Percentiles rank a stretch among this genome's conserved stretches.
These are phyloP conservation scores for Mycena vulgaris DNA, from an alignment of 768 basidiomycete species.

Conservation along the genomic window DNA sequence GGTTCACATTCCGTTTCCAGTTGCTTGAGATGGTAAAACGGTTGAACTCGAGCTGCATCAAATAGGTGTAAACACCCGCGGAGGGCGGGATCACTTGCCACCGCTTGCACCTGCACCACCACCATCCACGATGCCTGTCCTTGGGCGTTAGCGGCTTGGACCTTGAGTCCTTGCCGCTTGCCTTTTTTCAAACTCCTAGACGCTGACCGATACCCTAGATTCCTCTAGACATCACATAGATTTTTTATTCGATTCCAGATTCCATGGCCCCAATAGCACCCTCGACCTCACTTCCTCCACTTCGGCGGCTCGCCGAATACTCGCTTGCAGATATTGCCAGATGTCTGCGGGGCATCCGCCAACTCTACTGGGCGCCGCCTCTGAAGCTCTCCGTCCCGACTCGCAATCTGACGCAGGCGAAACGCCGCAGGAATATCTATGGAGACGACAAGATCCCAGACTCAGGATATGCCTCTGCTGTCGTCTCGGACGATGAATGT, in stretches of 20 bases:
- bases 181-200: conserved; percentile 20
- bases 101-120: conserved; percentile 17
- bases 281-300: conserved; percentile 70
- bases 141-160: conserved; percentile 69
- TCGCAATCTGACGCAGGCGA: conserved; percentile 31
- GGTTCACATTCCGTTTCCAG: not conserved
- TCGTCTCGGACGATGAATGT: conserved; percentile 66
- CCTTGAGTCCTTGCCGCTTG: conserved; percentile 52
- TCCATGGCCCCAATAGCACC: conserved; percentile 53
- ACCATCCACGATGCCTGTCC: conserved; percentile 61
- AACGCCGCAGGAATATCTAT: conserved; percentile 44
- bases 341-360: conserved; percentile 61
- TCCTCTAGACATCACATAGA: conserved; percentile 40
- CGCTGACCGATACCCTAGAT: conserved; percentile 40
- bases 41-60: not conserved
- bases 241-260: conserved; percentile 24
- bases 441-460: conserved; percentile 68
- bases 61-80: not conserved
- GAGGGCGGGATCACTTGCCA: not conserved
- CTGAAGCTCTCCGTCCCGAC: conserved; percentile 48
- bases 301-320: conserved; percentile 56
- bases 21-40: too few species aligned
- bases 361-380: conserved; percentile 67
- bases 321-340: conserved; percentile 54
- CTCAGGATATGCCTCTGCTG: conserved; percentile 86